These are phyloP conservation scores for Pestalotiopsis sp. DNA, from an alignment of 2,329 filamentous ascomycete genomes.

Conservation along the genomic window DNA sequence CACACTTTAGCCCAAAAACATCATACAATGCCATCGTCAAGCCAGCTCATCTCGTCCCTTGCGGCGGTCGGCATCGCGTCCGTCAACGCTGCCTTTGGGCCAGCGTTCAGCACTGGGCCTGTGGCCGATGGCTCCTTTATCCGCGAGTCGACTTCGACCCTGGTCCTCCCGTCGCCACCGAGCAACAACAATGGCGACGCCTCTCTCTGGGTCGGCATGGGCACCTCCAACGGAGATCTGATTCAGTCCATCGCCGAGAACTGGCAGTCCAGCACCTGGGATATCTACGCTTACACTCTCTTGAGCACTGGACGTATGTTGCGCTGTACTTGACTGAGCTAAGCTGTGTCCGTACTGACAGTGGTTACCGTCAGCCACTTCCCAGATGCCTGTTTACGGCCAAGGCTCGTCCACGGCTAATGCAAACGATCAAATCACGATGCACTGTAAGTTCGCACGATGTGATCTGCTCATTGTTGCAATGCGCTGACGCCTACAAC, in stretches of 20 bases:
- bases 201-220: constrained; percentile 52
- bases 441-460: constrained; percentile 33
- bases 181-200: constrained; percentile 37
- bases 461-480: neutral
- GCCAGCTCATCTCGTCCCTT: constrained; percentile 6
- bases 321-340: too few species aligned
- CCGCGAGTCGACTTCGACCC: constrained; percentile 44
- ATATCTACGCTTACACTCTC: constrained; percentile 45
- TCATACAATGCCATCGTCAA: neutral
- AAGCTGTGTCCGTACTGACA: neutral
- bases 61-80: constrained; percentile 1
- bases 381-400: constrained; percentile 37
- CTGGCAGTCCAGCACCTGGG: constrained; percentile 37
- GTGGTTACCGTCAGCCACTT: constrained; percentile 12
- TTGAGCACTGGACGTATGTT: constrained; percentile 30
- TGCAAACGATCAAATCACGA: constrained; percentile 38
- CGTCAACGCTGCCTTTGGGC: constrained; percentile 33
- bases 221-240: constrained; percentile 47
- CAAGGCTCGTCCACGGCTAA: constrained; percentile 24
- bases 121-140: constrained; percentile 43
- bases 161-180: constrained; percentile 42
- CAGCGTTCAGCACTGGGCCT: constrained; percentile 47
- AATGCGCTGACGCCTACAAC: neutral
- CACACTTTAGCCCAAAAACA: neutral
- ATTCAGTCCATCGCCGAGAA: constrained; percentile 50